Conservation (phyloP, 2,329 filamentous ascomycete genomes). For the Colletotrichum lini region DNA sequence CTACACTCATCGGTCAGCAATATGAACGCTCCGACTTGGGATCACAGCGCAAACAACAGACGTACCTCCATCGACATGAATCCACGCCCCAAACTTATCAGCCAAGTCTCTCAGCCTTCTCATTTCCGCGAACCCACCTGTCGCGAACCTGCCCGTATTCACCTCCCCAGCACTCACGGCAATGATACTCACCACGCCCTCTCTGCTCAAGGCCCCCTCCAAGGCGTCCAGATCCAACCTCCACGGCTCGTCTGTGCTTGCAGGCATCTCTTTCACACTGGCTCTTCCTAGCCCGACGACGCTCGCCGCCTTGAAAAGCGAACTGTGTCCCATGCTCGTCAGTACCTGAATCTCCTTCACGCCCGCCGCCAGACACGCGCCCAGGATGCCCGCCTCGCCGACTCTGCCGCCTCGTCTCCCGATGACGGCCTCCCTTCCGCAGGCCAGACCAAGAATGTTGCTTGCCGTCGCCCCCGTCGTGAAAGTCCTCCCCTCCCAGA, state of each 20-base stretch:
- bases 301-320: slow-evolving; percentile 85
- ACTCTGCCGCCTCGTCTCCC: slow-evolving; percentile 61
- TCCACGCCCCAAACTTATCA: slow-evolving; percentile 82
- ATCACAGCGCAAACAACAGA: slow-evolving; percentile 18
- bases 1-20: slow-evolving; percentile 54
- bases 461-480: slow-evolving; percentile 79
- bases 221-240: slow-evolving; percentile 77
- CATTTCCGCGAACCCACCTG: slow-evolving; percentile 72
- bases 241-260: slow-evolving; percentile 71
- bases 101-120: slow-evolving; percentile 76
- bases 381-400: slow-evolving; percentile 78
- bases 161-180: slow-evolving; percentile 90
- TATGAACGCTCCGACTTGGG: slow-evolving; percentile 16
- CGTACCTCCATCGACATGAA: slow-evolving; percentile 86
- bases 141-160: slow-evolving; percentile 87
- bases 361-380: slow-evolving; percentile 75
- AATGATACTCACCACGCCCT: slow-evolving; percentile 78
- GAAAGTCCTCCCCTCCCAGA: slow-evolving; percentile 69
- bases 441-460: slow-evolving; percentile 84
- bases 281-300: slow-evolving; percentile 83
- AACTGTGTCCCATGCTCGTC: slow-evolving; percentile 87
- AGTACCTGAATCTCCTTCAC: slow-evolving; percentile 81
- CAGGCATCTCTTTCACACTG: slow-evolving; percentile 74
- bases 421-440: slow-evolving; percentile 75
- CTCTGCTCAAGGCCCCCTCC: slow-evolving; percentile 68